These are phyloP conservation scores for Dendrobium chrysotoxum DNA, from an alignment of 106 monocot species.

Conservation along the genomic window DNA sequence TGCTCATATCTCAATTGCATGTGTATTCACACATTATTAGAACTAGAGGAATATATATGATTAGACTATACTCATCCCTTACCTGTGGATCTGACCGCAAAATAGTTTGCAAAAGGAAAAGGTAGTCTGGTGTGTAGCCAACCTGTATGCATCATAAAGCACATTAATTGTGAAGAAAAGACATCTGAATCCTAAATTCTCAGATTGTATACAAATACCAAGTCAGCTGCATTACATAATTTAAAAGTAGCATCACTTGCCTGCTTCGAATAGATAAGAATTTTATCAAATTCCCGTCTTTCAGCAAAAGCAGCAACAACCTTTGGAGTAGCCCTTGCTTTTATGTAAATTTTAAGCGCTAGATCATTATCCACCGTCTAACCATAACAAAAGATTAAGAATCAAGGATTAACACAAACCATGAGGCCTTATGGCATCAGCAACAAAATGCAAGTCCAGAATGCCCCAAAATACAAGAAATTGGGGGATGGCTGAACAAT, in stretches of 20 bases:
- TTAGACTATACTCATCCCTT: neutral
- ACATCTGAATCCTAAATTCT: neutral
- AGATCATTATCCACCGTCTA: conserved; percentile 98
- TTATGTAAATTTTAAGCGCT: conserved; percentile 96
- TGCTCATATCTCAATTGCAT: neutral
- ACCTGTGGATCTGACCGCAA: conserved; percentile 97
- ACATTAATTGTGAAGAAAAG: neutral
- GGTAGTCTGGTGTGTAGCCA: conserved; percentile 96
- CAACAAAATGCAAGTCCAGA: neutral
- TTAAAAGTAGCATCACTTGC: conserved; percentile 18
- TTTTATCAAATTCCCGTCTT: conserved; percentile 97
- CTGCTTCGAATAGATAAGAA: conserved; percentile 99
- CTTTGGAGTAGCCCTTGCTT: conserved; percentile 95
- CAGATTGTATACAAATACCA: neutral
- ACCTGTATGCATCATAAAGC: conserved; percentile 42
- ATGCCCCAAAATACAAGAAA: neutral
- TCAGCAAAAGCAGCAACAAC: conserved; percentile 99
- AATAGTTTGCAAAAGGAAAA: conserved; percentile 97
- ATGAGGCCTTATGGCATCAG: neutral
- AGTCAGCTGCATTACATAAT: neutral
- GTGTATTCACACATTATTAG: neutral
- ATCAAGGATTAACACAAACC: no score
- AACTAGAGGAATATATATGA: neutral
- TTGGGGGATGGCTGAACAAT: neutral
- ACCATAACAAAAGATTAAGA: neutral